Evolutionary conservation across 768 basidiomycete species (phyloP).

Genomic region (Mycena galericulata): DNA sequence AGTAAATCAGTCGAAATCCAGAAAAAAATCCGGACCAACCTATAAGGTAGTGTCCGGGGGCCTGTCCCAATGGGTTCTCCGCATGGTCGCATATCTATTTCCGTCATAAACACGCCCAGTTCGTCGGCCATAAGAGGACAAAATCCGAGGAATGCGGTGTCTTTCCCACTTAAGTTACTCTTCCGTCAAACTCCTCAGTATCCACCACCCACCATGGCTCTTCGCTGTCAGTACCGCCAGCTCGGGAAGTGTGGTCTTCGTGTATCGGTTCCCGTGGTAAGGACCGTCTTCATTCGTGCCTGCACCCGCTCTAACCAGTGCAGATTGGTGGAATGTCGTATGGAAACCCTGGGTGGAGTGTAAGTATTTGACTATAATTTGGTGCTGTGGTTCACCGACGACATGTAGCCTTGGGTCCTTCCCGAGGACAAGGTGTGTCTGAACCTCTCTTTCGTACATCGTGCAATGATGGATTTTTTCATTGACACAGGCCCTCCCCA

Average conservation of each 20-base stretch:
- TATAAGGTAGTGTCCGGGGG: too few relatives aligned
- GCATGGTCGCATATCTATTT: too few relatives aligned
- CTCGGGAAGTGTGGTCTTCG: background rate
- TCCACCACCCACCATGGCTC: too few relatives aligned
- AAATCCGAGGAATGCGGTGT: too few relatives aligned
- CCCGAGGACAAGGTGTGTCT: background rate
- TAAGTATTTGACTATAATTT: background rate
- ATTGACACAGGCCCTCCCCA: background rate
- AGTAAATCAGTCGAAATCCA: too few relatives aligned
- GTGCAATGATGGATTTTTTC: background rate
- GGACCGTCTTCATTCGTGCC: background rate
- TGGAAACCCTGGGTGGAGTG: background rate
- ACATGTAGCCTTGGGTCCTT: background rate
- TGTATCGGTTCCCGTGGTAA: background rate
- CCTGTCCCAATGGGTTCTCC: too few relatives aligned
- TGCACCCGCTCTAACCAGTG: background rate
- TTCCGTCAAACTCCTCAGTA: too few relatives aligned
- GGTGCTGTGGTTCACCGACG: background rate
- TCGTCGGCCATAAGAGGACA: too few relatives aligned
- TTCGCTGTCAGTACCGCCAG: too few relatives aligned
- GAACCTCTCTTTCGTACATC: background rate
- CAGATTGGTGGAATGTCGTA: slow-evolving; percentile 9
- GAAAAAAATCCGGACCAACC: too few relatives aligned
- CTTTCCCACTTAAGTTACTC: too few relatives aligned
- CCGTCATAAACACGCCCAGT: too few relatives aligned